These are phyloP conservation scores for Lathyrus sativus DNA, from an alignment of 306 rosid genomes.

Conservation along the genomic window DNA sequence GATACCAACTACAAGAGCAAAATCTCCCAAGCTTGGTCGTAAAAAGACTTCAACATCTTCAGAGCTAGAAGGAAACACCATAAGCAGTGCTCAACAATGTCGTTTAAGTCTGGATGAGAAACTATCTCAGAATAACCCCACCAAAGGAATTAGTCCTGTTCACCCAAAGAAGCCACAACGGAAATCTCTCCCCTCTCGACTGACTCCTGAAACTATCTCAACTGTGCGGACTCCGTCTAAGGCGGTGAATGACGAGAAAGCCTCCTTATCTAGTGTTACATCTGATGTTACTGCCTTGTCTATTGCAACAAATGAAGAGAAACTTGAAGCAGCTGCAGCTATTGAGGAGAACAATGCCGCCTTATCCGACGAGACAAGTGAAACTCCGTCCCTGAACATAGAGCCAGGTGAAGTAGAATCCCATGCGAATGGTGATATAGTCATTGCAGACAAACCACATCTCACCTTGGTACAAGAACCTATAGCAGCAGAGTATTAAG, in stretches of 20 bases:
- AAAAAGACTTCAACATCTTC: conserved; percentile 58
- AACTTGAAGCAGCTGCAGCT: conserved; percentile 38
- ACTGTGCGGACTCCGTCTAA: conserved; percentile 57
- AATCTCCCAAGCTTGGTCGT: conserved; percentile 98
- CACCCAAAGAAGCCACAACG: conserved; percentile 76
- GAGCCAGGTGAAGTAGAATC: conserved; percentile 47
- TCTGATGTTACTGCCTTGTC: conserved; percentile 44
- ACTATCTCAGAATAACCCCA: conserved; percentile 50
- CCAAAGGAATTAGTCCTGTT: conserved; percentile 52
- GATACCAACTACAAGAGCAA: conserved; percentile 97
- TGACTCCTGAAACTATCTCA: conserved; percentile 69
- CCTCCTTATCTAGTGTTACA: conserved; percentile 42
- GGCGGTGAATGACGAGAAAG: conserved; percentile 49
- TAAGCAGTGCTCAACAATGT: conserved; percentile 45
- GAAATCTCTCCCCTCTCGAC: conserved; percentile 87
- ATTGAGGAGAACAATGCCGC: conserved; percentile 38
- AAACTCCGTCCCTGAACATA: conserved; percentile 41
- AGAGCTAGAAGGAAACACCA: conserved; percentile 57
- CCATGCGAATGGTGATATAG: conserved; percentile 40
- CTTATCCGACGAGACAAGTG: conserved; percentile 35
- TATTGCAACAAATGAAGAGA: conserved; percentile 46
- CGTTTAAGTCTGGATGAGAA: conserved; percentile 80
- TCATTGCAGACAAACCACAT: conserved; percentile 57
- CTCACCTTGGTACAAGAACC: conserved; percentile 50
- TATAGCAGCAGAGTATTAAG: conserved; percentile 49